Evolutionary conservation across 495 filamentous ascomycete genomes (phyloP).

Genomic region (Talaromyces thailandensis): DNA sequence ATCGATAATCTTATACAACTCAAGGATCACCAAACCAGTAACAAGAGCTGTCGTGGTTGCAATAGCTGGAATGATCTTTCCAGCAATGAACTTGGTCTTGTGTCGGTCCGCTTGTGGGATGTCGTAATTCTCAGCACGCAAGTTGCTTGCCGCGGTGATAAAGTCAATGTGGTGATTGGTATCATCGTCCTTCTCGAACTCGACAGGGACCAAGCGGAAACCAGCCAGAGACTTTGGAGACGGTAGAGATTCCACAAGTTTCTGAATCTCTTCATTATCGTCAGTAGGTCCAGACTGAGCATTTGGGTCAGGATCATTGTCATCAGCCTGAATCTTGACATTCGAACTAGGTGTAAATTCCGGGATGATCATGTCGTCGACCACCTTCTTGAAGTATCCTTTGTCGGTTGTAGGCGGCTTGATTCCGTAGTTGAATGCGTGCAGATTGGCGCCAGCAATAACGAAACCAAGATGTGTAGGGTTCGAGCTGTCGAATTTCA

Average conservation of each 20-base stretch:
- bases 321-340: slow-evolving; percentile 95
- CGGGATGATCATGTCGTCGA: slow-evolving; percentile 91
- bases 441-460: slow-evolving; percentile 81
- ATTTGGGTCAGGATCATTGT: slow-evolving; percentile 93
- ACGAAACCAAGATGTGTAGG: slow-evolving; percentile 80
- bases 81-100: slow-evolving; percentile 98
- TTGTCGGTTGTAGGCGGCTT: slow-evolving; percentile 60
- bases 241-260: slow-evolving; percentile 59
- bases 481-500: slow-evolving; percentile 80
- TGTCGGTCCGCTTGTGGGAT: slow-evolving; percentile 87
- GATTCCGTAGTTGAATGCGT: slow-evolving; percentile 97
- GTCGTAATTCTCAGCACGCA: slow-evolving; percentile 95
- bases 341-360: slow-evolving; percentile 88
- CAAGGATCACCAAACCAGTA: slow-evolving; percentile 84
- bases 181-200: slow-evolving; percentile 99
- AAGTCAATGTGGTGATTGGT: slow-evolving; percentile 98
- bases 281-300: slow-evolving; percentile 46
- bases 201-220: slow-evolving; percentile 81
- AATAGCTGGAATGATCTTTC: slow-evolving; percentile 99
- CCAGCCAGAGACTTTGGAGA: slow-evolving; percentile 70
- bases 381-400: slow-evolving; percentile 61
- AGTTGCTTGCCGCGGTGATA: slow-evolving; percentile 93
- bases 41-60: slow-evolving; percentile 95
- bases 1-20: slow-evolving; percentile 95
- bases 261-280: slow-evolving; percentile 63